phyloP scores from a whole-genome alignment of 2,329 filamentous ascomycete genomes.

The Lecanicillium sp. region DNA sequence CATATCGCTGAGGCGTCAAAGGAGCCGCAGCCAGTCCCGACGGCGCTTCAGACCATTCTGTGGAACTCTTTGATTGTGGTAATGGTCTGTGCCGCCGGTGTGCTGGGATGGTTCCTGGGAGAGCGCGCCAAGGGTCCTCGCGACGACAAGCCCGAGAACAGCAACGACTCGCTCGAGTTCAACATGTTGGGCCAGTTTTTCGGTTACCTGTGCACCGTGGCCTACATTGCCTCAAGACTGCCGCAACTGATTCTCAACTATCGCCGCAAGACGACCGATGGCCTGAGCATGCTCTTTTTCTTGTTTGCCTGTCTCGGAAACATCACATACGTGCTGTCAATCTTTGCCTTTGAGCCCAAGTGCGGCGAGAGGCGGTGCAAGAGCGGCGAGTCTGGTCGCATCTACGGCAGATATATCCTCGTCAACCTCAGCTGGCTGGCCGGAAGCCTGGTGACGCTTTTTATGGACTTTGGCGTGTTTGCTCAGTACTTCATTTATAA shows the following conservation, averaged over 20 bases:
- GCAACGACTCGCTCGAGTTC: conserved; percentile 54
- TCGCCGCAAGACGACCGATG: conserved; percentile 85
- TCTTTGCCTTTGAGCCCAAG: conserved; percentile 79
- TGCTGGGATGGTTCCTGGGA: conserved; percentile 77
- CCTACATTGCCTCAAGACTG: conserved; percentile 84
- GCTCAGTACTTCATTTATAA: conserved; percentile 86
- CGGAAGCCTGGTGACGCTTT: conserved; percentile 79
- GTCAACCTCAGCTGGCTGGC: conserved; percentile 89
- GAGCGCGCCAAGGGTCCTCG: conserved; percentile 32
- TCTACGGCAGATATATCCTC: conserved; percentile 78
- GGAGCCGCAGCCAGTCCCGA: conserved; percentile 42
- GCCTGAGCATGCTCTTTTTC: conserved; percentile 91
- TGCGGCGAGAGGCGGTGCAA: conserved; percentile 54
- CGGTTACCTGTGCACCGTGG: conserved; percentile 81
- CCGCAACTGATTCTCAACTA: conserved; percentile 92
- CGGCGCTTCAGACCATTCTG: conserved; percentile 49
- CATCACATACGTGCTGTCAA: conserved; percentile 84
- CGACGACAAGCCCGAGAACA: conserved; percentile 32
- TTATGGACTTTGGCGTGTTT: conserved; percentile 83
- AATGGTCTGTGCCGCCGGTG: conserved; percentile 77
- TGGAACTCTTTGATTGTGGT: conserved; percentile 73
- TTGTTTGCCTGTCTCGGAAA: conserved; percentile 95
- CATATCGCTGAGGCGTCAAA: conserved; percentile 49
- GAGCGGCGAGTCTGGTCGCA: conserved; percentile 54
- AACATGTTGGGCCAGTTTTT: conserved; percentile 81